These are phyloP conservation scores for Tuber brumale DNA, from an alignment of 495 filamentous ascomycete species.

Conservation along the genomic window DNA sequence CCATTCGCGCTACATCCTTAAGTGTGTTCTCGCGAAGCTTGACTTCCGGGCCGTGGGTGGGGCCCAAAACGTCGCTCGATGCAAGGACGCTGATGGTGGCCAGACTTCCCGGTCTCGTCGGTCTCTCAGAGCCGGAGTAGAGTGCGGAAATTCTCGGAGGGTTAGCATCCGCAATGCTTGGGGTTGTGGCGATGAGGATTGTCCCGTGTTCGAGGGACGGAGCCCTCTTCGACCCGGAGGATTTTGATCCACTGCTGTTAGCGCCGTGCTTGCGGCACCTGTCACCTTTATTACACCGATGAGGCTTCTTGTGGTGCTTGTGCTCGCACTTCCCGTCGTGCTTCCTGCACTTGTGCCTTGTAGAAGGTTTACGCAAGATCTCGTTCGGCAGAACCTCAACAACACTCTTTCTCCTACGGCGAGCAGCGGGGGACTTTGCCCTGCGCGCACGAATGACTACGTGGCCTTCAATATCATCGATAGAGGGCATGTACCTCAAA, in stretches of 20 bases:
- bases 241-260: slow-evolving; percentile 6
- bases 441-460: slow-evolving; percentile 17
- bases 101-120: slow-evolving; percentile 31
- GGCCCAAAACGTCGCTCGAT: slow-evolving; percentile 81
- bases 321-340: slow-evolving; percentile 30
- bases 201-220: slow-evolving; percentile 44
- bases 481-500: slow-evolving; percentile 30
- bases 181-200: slow-evolving; percentile 41
- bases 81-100: slow-evolving; percentile 68
- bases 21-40: slow-evolving; percentile 66
- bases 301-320: slow-evolving; percentile 48
- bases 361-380: slow-evolving; percentile 41
- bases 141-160: slow-evolving; percentile 27
- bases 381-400: slow-evolving; percentile 22
- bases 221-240: slow-evolving; percentile 63
- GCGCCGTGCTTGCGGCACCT: slow-evolving; percentile 61
- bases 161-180: slow-evolving; percentile 39
- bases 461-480: slow-evolving; percentile 29
- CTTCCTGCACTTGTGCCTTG: slow-evolving; percentile 44
- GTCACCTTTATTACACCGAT: slow-evolving; percentile 85
- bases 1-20: slow-evolving; percentile 57
- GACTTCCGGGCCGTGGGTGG: slow-evolving; percentile 54
- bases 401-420: slow-evolving; percentile 16
- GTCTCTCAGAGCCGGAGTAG: slow-evolving; percentile 11
- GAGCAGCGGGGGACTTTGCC: slow-evolving; percentile 24